Evolutionary conservation across 257 asterid genomes (phyloP), one percentile per base, ranked within the genome.

Genomic region (Salvia miltiorrhiza): DNA sequence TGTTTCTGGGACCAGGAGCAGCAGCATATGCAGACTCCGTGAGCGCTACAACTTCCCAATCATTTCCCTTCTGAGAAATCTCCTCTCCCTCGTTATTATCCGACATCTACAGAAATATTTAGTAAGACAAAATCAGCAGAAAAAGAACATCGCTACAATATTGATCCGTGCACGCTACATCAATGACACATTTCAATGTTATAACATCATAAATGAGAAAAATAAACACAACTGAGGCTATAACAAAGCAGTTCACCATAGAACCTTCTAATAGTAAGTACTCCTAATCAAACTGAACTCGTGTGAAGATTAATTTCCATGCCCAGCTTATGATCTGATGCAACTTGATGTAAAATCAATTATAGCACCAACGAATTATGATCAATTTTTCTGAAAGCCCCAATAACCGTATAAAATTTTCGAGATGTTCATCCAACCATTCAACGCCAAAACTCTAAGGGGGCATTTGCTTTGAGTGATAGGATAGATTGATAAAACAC

Each of bases 31-130:
- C 66, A 32, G 92, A 86, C 61, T 79, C 84, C 2, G 89, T 81
- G 68, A 86, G 89, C 13, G 84, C 75, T 37, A 83, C 85, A 30
- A 83, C 89, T 72, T 86, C 92, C 92, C 92, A 86, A 54, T 86
- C 92, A 47, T 81, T 83, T 75, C 81, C 82, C 67, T 74, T 79
- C 28, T 80, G 79, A 49, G 63, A 52, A 53, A 37, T 39, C 50
- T 81, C 87, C 43, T 81, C 81, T 17, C 68, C 62, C 44, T 78
- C 73, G 37, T 66, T 75, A 71, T 55, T 75, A 49, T 76, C 84
- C 1, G 83, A 73, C 88, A 83, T 86, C 83, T 80, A 52, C 1
- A 45, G 53, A 41, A 71, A 28, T 65, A 41, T 48, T 72, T 24
- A 58, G 28, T 9, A 49, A 67, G 37, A 48, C 16, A 56, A 59